Evolutionary conservation across 495 filamentous ascomycete species (phyloP).

Genomic region (Podospora bellae-mahoneyi): DNA sequence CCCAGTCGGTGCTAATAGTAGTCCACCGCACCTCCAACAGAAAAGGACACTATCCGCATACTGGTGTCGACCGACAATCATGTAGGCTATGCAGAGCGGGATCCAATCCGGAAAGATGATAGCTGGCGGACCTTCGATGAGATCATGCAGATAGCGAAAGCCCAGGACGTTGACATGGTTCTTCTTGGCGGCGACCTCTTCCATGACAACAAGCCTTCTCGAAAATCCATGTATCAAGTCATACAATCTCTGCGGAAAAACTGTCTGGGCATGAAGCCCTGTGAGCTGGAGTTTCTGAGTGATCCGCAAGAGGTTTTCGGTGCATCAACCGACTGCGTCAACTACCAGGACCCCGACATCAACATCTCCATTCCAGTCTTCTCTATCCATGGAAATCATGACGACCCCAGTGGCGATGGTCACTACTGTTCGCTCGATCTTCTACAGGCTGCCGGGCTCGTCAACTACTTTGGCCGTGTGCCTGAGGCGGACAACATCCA

Average conservation of each 20-base stretch:
- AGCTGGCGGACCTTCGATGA: constrained; percentile 97
- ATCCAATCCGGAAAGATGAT: constrained; percentile 89
- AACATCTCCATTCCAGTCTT: constrained; percentile 98
- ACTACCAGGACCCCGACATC: constrained; percentile 96
- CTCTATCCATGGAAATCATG: constrained; percentile 97
- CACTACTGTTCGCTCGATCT: constrained; percentile 86
- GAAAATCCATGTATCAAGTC: constrained; percentile 94
- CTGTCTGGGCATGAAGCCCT: constrained; percentile 91
- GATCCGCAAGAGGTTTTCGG: constrained; percentile 87
- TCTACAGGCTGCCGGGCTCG: constrained; percentile 80
- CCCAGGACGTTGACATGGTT: constrained; percentile 93
- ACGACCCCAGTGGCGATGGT: constrained; percentile 92
- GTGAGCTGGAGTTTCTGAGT: constrained; percentile 90
- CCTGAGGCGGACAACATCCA: constrained; percentile 89
- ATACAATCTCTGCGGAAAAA: constrained; percentile 91
- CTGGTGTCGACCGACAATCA: constrained; percentile 93
- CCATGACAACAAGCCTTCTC: constrained; percentile 97
- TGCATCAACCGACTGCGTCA: constrained; percentile 83
- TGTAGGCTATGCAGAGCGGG: constrained; percentile 93
- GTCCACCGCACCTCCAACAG: constrained; percentile 35
- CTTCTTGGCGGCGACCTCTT: constrained; percentile 92
- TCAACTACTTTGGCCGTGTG: constrained; percentile 94
- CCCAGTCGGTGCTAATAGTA: background rate
- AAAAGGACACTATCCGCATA: constrained; percentile 88
- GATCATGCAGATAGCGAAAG: constrained; percentile 84